These are phyloP conservation scores for Pachyrhizus erosus DNA, from an alignment of 306 rosid species.

Conservation along the genomic window DNA sequence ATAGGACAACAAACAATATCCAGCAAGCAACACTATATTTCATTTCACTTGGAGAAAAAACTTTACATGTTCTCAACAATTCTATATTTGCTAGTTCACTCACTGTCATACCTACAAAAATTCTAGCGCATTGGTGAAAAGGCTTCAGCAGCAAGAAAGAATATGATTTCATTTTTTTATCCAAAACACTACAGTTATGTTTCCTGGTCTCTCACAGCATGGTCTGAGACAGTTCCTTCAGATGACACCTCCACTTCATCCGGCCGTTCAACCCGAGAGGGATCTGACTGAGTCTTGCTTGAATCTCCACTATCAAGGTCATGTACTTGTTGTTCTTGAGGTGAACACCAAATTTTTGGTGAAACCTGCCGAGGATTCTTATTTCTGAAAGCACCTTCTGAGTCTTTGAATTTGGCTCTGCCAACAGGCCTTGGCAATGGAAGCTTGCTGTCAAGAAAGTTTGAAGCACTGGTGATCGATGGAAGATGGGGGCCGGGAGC, in stretches of 20 bases:
- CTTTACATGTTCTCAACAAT: conserved; percentile 74
- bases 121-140: conserved; percentile 72
- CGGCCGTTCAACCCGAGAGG: conserved; percentile 62
- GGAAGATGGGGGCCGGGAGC: conserved; percentile 63
- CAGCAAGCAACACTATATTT: conserved; percentile 75
- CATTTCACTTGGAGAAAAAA: conserved; percentile 68
- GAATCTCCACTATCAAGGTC: conserved; percentile 73
- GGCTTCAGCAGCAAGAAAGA: conserved; percentile 67
- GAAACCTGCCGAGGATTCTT: conserved; percentile 50
- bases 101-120: conserved; percentile 86
- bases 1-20: conserved; percentile 44
- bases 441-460: conserved; percentile 54
- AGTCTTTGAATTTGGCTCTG: conserved; percentile 56
- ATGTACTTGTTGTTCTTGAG: conserved; percentile 47
- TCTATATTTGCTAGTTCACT: conserved; percentile 68
- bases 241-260: conserved; percentile 76
- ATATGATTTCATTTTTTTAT: conserved; percentile 57
- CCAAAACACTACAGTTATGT: conserved; percentile 55
- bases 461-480: conserved; percentile 60
- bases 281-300: conserved; percentile 91
- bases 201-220: conserved; percentile 72
- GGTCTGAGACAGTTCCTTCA: conserved; percentile 95
- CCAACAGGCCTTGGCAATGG: conserved; percentile 69
- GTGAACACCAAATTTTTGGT: conserved; percentile 46
- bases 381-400: conserved; percentile 51